These are phyloP conservation scores for Withania somnifera DNA, from an alignment of 305 asterid genomes.

Conservation along the genomic window DNA sequence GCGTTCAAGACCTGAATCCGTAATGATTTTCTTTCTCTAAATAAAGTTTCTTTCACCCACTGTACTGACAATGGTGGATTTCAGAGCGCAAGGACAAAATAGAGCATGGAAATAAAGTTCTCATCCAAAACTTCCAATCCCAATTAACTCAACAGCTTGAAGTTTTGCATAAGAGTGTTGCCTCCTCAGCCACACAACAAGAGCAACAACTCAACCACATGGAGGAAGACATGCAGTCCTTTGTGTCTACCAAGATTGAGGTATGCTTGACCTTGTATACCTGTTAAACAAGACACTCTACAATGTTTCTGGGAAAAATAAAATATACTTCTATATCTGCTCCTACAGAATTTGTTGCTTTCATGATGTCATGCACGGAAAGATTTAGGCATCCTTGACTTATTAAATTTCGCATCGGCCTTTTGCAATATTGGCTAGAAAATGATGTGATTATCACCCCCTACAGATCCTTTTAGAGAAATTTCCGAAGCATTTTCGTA, in stretches of 20 bases:
- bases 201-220: conserved; percentile 75
- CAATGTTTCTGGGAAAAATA: neutral
- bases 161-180: conserved; percentile 70
- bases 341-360: neutral
- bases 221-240: conserved; percentile 98
- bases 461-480: neutral
- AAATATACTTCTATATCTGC: neutral
- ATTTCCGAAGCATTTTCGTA: neutral
- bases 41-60: no score
- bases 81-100: conserved; percentile 93
- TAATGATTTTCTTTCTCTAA: no score
- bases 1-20: no score
- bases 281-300: neutral
- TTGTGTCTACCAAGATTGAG: conserved; percentile 79
- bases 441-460: no score
- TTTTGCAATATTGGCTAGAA: no score
- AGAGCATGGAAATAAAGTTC: conserved; percentile 77
- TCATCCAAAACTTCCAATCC: conserved; percentile 68
- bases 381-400: neutral
- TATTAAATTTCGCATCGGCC: neutral
- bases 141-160: conserved; percentile 82
- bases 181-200: conserved; percentile 80
- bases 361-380: neutral
- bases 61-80: conserved; percentile 11
- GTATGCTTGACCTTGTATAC: conserved; percentile 20